phyloP scores from a whole-genome alignment of 139 green algal genomes.

The Coelastrella sp. region DNA sequence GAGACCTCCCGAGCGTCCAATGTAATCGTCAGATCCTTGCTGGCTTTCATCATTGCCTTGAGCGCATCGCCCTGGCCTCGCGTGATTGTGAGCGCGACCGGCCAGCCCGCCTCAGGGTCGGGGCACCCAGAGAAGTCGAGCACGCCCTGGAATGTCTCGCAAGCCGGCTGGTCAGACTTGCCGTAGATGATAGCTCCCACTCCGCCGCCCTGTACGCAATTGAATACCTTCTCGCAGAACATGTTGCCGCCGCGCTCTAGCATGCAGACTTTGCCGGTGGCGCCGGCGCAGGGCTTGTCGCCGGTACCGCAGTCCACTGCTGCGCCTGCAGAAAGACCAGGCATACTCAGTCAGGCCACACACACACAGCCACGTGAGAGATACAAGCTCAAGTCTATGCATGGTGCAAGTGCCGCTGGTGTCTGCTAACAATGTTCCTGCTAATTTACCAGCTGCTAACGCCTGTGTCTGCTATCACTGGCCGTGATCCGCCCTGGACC shows the following conservation, averaged over 20 bases:
- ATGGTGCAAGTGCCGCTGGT: no score
- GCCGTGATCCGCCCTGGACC: no score
- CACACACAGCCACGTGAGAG: no score
- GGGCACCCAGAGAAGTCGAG: slow-evolving; percentile 10
- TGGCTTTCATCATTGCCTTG: neutral
- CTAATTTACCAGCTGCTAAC: no score
- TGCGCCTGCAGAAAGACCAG: neutral
- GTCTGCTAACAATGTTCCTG: no score
- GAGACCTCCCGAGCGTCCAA: neutral
- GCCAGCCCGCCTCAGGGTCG: neutral
- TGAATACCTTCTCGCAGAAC: slow-evolving; percentile 16
- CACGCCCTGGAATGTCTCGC: slow-evolving; percentile 18
- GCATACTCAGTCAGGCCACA: no score
- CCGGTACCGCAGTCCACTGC: neutral
- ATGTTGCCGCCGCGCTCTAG: slow-evolving; percentile 17
- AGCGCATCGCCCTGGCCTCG: neutral
- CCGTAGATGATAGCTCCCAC: slow-evolving; percentile 15
- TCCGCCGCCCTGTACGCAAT: slow-evolving; percentile 11
- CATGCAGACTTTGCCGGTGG: slow-evolving; percentile 19
- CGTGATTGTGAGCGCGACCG: neutral
- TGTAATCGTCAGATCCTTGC: neutral
- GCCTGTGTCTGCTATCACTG: no score
- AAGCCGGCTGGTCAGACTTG: neutral
- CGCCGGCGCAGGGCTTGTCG: neutral
- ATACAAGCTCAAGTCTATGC: no score